These are phyloP conservation scores for Herpomyces periplanetae DNA, from an alignment of 2,329 filamentous ascomycete species.

Conservation along the genomic window DNA sequence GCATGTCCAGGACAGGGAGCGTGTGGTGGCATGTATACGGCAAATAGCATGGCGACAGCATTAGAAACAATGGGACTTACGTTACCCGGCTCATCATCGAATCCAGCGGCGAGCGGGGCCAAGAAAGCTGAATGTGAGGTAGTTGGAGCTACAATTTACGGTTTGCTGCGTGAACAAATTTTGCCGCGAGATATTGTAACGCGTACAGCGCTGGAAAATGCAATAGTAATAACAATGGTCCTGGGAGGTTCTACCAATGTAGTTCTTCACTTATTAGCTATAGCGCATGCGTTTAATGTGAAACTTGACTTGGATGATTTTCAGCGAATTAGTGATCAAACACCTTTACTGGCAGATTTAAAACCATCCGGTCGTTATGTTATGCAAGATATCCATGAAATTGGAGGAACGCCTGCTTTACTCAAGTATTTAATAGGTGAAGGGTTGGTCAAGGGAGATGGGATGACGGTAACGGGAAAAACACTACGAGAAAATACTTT, in stretches of 20 bases:
- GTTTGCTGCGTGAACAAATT: constrained; percentile 46
- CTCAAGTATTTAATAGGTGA: constrained; percentile 48
- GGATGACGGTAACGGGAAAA: constrained; percentile 45
- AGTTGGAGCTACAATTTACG: constrained; percentile 32
- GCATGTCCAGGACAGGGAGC: constrained; percentile 41
- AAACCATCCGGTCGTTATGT: constrained; percentile 47
- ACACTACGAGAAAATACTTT: constrained; percentile 50
- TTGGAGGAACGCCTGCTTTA: constrained; percentile 50
- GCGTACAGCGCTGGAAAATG: constrained; percentile 46
- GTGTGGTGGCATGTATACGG: constrained; percentile 75
- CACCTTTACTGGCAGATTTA: constrained; percentile 51
- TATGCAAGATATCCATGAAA: constrained; percentile 54
- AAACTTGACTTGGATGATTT: constrained; percentile 45
- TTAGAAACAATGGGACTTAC: constrained; percentile 61
- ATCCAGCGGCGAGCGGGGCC: constrained; percentile 34
- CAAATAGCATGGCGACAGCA: constrained; percentile 67
- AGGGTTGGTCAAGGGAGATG: constrained; percentile 30
- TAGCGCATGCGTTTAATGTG: constrained; percentile 50
- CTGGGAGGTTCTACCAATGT: constrained; percentile 68
- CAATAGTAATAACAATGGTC: constrained; percentile 57
- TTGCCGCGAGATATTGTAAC: constrained; percentile 42
- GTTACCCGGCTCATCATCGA: constrained; percentile 46
- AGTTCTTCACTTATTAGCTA: constrained; percentile 55
- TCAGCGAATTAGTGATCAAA: constrained; percentile 37
- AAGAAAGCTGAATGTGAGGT: constrained; percentile 61